Evolutionary conservation across 768 basidiomycete species (phyloP), one percentile per base, ranked within the genome.

Genomic region (Daedaleopsis nitida): DNA sequence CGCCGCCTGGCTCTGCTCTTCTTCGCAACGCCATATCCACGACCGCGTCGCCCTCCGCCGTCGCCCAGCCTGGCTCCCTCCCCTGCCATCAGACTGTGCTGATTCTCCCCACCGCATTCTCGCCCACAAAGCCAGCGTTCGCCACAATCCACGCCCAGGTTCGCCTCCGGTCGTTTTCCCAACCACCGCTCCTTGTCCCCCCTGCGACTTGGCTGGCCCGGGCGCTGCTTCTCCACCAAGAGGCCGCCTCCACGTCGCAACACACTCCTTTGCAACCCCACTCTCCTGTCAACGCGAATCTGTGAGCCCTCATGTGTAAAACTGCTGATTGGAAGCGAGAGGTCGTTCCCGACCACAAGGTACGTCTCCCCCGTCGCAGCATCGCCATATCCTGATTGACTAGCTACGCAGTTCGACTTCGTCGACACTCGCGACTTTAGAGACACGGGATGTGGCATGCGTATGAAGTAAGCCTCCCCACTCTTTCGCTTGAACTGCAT

Each of bases 301-400:
- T 58, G 60, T 72, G 61, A 65, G 39, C 62, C 60, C 64, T 60
- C 42, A 88, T 85, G 84, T 90, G 88, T 72, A 84, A 87, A 67
- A 92, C 87, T 69, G 81, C 89, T 45, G 86, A 91, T 67, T 97
- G 96, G 97, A 98, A 98, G 81, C 84, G 95, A 72, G 97, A 98
- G 81, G 85, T 91, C 68, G 95, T 98, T 48, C 93, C 92, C 57
- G 97, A 98, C 78, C 97, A 98, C 78, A 99, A 98, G 84, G 96
- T 94, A 63, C 57, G 80, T 63, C 58, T 23, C 16, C 51, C 17
- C 49, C 13, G 45, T 3, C 53, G 23, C 5, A n/a, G 49, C 51
- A 57, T 32, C 53, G 57, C 42, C 57, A 24, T 38, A 13, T 35
- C 19, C n/a, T 48, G 34, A 23, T 45, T 14, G 37, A 13, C 52